Base-by-base conservation (phyloP, 2,329 filamentous ascomycete species). In the Hypocreales sp. region DNA sequence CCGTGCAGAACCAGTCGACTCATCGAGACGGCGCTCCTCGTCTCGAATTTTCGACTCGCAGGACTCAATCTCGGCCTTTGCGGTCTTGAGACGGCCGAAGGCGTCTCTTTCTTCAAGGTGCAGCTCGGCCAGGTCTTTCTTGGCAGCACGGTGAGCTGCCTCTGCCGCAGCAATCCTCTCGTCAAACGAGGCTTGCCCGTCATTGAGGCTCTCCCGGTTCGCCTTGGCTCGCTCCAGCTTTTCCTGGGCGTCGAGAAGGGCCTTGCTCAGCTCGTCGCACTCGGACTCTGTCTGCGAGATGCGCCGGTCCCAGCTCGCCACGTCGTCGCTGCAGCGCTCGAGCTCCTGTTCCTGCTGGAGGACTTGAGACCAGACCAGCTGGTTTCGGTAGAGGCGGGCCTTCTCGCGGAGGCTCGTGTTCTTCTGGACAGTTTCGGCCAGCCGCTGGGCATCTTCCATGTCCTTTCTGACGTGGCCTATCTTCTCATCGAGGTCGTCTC, bases 291-390 rank as follows among this genome's bases (percentile, higher is more conserved):
- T 36, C 13, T 48, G 36, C 6, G 28, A 24, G 15, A 56, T 47
- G 12, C 32, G 32, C 12, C 38, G 13, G 2, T 41, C 39, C 15
- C 45, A 41, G 24, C 30, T 36, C 7, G 23, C 31, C 7, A 55
- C 31, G 5, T 48, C 44, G 7, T 36, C 33, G 14, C 44, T 52
- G 15, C 44, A 46, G 8, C 46, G 40, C 18, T 51, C 46, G 0
- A 75, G 44, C 4, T 53, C 42, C 20, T 50, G 55, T 50, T 95
- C 87, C 47, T 80, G 66, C 30, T 82, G 73, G 26, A 74, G 68
- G 2, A 95, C 84, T 44, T 92, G 81, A 15, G 73, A 69, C 90
- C 90, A 98, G n/a, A 79, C 75, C 35, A 82, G 60, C 53, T 92
- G 78, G 12, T 67, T 61, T 23, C 62, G 56, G 24, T 79, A 59